phyloP scores from a whole-genome alignment of 1,139 yeast species.

The Sugiyamaella neomexicana region DNA sequence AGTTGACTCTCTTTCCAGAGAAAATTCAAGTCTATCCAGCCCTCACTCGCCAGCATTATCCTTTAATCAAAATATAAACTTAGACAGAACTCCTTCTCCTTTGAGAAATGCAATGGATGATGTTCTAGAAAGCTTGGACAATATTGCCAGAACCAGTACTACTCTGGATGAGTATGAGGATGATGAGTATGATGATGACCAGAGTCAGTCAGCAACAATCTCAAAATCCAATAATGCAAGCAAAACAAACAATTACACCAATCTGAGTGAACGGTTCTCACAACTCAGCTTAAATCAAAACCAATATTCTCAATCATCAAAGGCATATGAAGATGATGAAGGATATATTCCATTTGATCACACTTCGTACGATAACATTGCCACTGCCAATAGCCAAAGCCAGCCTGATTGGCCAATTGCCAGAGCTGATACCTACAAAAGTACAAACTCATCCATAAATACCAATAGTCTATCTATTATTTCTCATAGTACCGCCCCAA shows the following conservation, averaged over 20 bases:
- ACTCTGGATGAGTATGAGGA: background rate
- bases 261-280: constrained; percentile 1
- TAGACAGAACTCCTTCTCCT: constrained; percentile 56
- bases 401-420: constrained; percentile 17
- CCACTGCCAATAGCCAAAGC: constrained; percentile 8
- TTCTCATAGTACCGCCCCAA: constrained; percentile 33
- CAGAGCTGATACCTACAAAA: constrained; percentile 32
- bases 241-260: background rate
- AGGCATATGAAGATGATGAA: constrained; percentile 24
- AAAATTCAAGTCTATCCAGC: background rate
- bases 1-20: constrained; percentile 10
- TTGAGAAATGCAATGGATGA: constrained; percentile 42
- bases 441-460: constrained; percentile 31
- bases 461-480: constrained; percentile 30
- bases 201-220: constrained; percentile 9
- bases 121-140: constrained; percentile 38
- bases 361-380: constrained; percentile 29
- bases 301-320: background rate
- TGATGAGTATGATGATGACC: constrained; percentile 7
- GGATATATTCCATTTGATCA: constrained; percentile 35
- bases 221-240: constrained; percentile 5
- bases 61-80: background rate
- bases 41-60: constrained; percentile 7
- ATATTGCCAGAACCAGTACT: constrained; percentile 28
- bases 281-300: background rate